Percentiles rank a stretch among this genome's conserved stretches.
These are phyloP conservation scores for Fraxinus nigra DNA, from an alignment of 305 asterid species.

Conservation along the genomic window DNA sequence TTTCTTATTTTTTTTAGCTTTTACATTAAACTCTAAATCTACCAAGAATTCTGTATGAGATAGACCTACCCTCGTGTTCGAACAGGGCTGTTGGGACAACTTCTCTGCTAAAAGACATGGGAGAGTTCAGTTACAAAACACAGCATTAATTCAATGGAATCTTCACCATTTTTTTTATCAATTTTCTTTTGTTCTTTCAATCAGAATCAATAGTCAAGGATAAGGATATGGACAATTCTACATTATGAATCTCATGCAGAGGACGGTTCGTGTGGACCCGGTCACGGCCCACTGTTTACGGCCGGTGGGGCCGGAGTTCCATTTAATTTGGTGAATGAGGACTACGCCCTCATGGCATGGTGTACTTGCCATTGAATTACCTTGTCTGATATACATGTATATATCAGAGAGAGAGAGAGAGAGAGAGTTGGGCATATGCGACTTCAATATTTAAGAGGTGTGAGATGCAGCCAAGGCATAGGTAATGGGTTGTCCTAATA, in stretches of 20 bases:
- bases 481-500: background rate
- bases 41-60: background rate
- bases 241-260: background rate
- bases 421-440: background rate
- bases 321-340: background rate
- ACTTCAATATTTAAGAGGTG: background rate
- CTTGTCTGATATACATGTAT: background rate
- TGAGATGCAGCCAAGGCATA: background rate
- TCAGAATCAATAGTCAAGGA: background rate
- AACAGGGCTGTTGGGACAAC: background rate
- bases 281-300: background rate
- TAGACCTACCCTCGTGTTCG: background rate
- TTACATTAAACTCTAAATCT: background rate
- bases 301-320: background rate
- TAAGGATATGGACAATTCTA: background rate
- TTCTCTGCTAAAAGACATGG: background rate
- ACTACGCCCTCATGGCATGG: slow-evolving; percentile 18
- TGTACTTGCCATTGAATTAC: slow-evolving; percentile 17
- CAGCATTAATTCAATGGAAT: background rate
- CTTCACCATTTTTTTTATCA: background rate
- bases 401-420: background rate
- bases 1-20: too few relatives aligned
- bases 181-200: background rate
- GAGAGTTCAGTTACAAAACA: background rate
- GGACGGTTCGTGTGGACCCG: background rate